Evolutionary conservation across 306 rosid species (phyloP), one percentile per base, ranked within the genome.

Genomic region (Delonix regia): DNA sequence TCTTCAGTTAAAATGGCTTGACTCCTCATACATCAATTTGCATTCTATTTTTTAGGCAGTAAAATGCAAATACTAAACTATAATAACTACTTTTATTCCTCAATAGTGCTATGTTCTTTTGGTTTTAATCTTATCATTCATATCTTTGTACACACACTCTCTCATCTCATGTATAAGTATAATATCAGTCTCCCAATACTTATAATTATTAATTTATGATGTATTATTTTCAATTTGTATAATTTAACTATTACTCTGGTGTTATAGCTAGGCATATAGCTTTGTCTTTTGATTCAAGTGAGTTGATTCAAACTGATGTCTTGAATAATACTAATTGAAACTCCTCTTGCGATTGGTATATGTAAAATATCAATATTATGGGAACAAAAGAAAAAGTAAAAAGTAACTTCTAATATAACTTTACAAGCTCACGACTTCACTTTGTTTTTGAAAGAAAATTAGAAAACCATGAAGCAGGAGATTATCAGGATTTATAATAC

Each of bases 281-380:
- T 64, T 76, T 76, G 19, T 55, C 81, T 44, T 67, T 7, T 34
- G 34, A 34, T 57, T 57, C 24, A 28, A 65, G 55, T 57, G 15
- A 16, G 76, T 4, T 64, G 61, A 44, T 83, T 60, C 64, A 74
- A n/a, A n/a, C n/a, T n/a, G n/a, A n/a, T 75, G 96, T 91, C 85
- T 91, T 91, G 83, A 91, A 91, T 77, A 91, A 83, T 9, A 93
- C 96, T 81, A 91, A 79, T 81, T 91, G 96, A 81, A 91, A 91
- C 69, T 91, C 96, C 78, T 89, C 96, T 93, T 91, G 81, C 64
- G 78, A 75, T 69, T 21, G 66, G 42, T 36, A 34, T 49, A 56
- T 48, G 59, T 9, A 25, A 55, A 36, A 65, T 12, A 28, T 51
- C 59, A n/a, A 36, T 45, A 25, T 30, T 24, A 21, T 19, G 53